Percentiles rank a stretch among this genome's conserved stretches.
Evolutionary conservation across 176 grass and related monocot species (phyloP).

Genomic region (Oryza officinalis): DNA sequence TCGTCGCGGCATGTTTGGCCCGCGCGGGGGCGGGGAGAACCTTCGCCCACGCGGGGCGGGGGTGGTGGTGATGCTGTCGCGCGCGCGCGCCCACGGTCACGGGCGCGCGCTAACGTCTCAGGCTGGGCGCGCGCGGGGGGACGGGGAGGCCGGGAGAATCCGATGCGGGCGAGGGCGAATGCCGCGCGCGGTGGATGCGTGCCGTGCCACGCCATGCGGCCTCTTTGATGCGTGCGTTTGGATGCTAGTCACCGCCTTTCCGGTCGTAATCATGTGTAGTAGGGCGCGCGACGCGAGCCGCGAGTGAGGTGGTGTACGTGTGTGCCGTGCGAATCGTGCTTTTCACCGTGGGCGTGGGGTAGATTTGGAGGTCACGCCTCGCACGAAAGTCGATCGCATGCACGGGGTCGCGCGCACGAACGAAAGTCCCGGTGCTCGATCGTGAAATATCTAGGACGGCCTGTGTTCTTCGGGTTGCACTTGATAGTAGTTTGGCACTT

Average conservation of each 20-base stretch:
- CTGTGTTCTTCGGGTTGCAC: neutral
- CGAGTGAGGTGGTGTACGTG: no score
- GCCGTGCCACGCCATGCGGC: neutral
- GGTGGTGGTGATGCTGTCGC: neutral
- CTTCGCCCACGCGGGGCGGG: conserved; percentile 4
- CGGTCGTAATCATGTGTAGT: conserved; percentile 28
- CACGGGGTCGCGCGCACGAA: no score
- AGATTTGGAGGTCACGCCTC: neutral
- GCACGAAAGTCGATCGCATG: neutral
- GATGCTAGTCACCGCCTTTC: conserved; percentile 33
- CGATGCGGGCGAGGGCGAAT: conserved; percentile 15
- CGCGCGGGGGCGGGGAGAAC: conserved; percentile 29
- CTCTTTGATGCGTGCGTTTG: conserved; percentile 48
- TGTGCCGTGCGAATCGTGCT: no score
- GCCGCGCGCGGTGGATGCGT: neutral
- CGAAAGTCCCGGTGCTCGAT: no score
- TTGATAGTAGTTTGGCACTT: no score
- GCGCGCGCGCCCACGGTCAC: conserved; percentile 18
- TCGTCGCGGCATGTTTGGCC: conserved; percentile 45
- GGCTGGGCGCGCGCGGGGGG: no score
- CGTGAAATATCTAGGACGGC: neutral
- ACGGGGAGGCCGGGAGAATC: conserved; percentile 13
- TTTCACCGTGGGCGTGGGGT: neutral
- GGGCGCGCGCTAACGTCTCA: neutral
- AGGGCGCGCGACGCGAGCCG: neutral